Base-by-base conservation (phyloP, 2,329 filamentous ascomycete species). In the Allantophomopsis lycopodina region DNA sequence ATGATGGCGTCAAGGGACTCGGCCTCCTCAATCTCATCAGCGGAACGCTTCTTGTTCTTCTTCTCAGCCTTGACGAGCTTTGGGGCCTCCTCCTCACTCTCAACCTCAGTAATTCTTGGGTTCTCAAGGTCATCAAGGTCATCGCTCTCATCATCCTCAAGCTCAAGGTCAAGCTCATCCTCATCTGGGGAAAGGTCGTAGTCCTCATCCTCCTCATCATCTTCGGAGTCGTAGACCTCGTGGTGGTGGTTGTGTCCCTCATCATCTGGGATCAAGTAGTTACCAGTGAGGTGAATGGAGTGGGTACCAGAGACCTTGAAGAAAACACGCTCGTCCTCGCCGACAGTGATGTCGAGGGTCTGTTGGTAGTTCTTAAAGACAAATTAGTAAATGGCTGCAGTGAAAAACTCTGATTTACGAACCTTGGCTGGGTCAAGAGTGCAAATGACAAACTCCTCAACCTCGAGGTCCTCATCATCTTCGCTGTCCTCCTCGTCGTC, bases 361-460 rank as follows among this genome's bases (percentile, higher is more conserved):
- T 98, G 93, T 66, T 98, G 91, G 73, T 82, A 94, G 68, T 84
- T 76, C 91, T 96, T 54, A 8, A 43, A 55, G 61, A 55, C 63
- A 49, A 36, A 34, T 44, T 42, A 39, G 32, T 37, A 13, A 18
- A 17, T 37, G 16, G 11, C 14, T 10, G 3, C 12, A 35, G 37
- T 36, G 28, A 33, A 41, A 30, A 44, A 41, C 41, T 57, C 73
- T 60, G 11, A 3, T 28, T 28, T 28, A 28, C 23, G 11, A 79
- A 95, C 91, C 68, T 81, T 84, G 62, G 86, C 78, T 23, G 88
- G 84, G 65, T 96, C 88, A 40, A 98, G 76, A 46, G 91, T 98
- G 76, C 91, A 98, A 53, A 98, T 67, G 51, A 96, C 87, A 53
- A 84, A 85, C 68, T 95, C 84, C 61, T 95, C 86, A 39, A 89